Conservation (phyloP, 805 yeast species). For the Clavispora asparagi region DNA sequence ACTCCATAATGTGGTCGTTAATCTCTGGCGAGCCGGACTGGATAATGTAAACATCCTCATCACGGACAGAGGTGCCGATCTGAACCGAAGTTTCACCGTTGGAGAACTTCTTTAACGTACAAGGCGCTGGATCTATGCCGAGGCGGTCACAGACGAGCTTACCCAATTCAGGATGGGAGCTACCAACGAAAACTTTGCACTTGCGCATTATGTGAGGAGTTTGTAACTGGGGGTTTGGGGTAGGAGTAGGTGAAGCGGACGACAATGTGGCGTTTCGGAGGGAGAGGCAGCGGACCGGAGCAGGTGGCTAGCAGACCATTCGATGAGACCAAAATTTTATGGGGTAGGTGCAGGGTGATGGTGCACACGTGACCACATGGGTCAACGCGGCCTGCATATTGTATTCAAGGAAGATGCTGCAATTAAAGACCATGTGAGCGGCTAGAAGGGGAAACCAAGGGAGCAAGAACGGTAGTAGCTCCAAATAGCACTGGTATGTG, state of each 20-base stretch:
- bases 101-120: slow-evolving; percentile 85
- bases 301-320: neutral
- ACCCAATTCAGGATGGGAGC: slow-evolving; percentile 95
- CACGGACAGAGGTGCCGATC: slow-evolving; percentile 91
- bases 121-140: slow-evolving; percentile 92
- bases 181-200: slow-evolving; percentile 94
- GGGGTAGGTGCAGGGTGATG: neutral
- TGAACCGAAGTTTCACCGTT: slow-evolving; percentile 98
- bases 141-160: slow-evolving; percentile 81
- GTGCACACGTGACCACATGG: neutral
- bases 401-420: too few relatives aligned
- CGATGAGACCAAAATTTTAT: neutral
- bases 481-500: too few relatives aligned
- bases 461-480: too few relatives aligned
- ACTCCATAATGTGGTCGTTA: slow-evolving; percentile 95
- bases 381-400: too few relatives aligned
- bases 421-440: too few relatives aligned
- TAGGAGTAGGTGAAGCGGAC: neutral
- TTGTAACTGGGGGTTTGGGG: neutral
- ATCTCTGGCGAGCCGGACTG: slow-evolving; percentile 84
- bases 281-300: neutral
- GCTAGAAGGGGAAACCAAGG: too few relatives aligned
- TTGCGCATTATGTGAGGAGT: slow-evolving; percentile 63
- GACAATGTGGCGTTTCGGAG: neutral
- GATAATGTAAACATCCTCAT: slow-evolving; percentile 87